Evolutionary conservation across 805 yeast species (phyloP).

Genomic region (Suhomyces xylopsoci): DNA sequence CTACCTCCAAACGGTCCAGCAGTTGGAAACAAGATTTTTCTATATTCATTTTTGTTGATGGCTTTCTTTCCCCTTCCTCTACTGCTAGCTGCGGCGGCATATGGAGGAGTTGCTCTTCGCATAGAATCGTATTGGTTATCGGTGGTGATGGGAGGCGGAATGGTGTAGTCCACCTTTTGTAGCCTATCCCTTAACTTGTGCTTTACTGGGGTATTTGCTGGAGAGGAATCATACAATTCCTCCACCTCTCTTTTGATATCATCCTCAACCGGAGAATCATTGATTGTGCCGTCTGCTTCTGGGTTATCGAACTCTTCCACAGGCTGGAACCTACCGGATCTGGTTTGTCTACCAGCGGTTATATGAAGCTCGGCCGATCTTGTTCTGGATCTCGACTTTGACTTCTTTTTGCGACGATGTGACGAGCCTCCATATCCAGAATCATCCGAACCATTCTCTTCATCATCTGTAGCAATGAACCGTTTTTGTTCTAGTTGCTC

Average conservation of each 20-base stretch:
- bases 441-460: constrained; percentile 18
- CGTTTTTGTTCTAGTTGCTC: constrained; percentile 29
- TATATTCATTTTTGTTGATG: constrained; percentile 42
- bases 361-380: constrained; percentile 21
- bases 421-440: constrained; percentile 11
- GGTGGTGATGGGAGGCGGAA: constrained; percentile 73
- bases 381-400: constrained; percentile 20
- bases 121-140: constrained; percentile 32
- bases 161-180: constrained; percentile 65
- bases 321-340: constrained; percentile 12
- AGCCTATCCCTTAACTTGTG: constrained; percentile 48
- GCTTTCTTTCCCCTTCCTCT: constrained; percentile 33
- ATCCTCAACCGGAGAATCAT: constrained; percentile 27
- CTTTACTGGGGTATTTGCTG: constrained; percentile 42
- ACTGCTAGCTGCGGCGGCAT: constrained; percentile 35
- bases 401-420: constrained; percentile 11
- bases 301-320: constrained; percentile 4
- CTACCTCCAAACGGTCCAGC: constrained; percentile 98
- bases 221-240: constrained; percentile 61
- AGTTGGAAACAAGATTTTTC: constrained; percentile 82
- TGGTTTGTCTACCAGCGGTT: constrained; percentile 15
- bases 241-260: constrained; percentile 61
- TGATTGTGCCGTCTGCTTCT: constrained; percentile 9
- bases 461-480: constrained; percentile 40
- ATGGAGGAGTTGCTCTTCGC: constrained; percentile 12